Evolutionary conservation across 352 stramenopile species (phyloP), one percentile per base, ranked within the genome.

Genomic region (Globisporangium recalcitrans): DNA sequence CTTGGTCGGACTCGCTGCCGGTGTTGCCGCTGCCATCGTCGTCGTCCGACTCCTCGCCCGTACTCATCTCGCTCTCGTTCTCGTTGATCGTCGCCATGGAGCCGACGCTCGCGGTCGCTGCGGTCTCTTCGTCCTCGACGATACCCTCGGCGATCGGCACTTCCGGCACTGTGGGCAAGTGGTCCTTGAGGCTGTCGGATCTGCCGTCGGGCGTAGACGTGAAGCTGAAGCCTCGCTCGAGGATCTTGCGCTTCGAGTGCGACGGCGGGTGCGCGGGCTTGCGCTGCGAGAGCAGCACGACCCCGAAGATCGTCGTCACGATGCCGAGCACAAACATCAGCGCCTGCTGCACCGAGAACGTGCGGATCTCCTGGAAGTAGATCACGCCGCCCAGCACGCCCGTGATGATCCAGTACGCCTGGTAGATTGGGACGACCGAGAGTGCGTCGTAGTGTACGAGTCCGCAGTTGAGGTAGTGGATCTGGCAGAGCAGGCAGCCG

Each of bases 361-460:
- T 74, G 31, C 80, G 80, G 57, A 91, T 91, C 65, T 98, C 91
- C 55, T 97, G 78, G 67, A 97, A 98, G 72, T 97, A 98, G 29
- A 97, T 85, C 29, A 90, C 78, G 1, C 90, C 91, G 11, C 91
- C 90, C 0, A 96, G 72, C 31, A 97, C 85, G 10, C 86, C 85
- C 21, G 75, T 94, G 59, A 96, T 87, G 62, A 96, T 96, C 78
- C 87, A 97, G 62, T 96, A 97, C 6, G 77, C 80, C 64, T 96
- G 87, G 61, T 93, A 94, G 14, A 96, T 82, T 0, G 87, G 87
- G 22, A 96, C 84, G 34, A 96, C 77, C 8, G 81, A 88, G 0
- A 96, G 72, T 40, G 87, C 87, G 61, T 96, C 87, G 59, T 88
- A 96, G 55, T 87, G 73, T 10, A 85, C 65, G 2, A 96, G 69